Percentiles rank a stretch among this genome's conserved stretches.
phyloP scores from a whole-genome alignment of 345 rosid species.

The Draba incana region DNA sequence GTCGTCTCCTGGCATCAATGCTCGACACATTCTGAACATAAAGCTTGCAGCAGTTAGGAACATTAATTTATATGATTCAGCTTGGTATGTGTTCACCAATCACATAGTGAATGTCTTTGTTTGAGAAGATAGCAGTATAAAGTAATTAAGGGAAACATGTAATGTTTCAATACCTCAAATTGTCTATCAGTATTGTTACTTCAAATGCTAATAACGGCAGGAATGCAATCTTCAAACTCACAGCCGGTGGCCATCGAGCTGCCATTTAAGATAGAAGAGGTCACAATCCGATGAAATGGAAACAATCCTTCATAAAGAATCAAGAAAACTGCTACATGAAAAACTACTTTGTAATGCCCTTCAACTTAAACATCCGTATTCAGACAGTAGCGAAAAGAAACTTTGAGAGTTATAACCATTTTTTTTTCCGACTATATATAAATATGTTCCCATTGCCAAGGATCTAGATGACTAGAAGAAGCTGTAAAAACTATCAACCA shows the following conservation, averaged over 20 bases:
- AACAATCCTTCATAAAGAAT: constrained; percentile 2
- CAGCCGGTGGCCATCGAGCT: constrained; percentile 58
- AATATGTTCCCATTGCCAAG: not conserved
- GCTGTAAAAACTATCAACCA: not conserved
- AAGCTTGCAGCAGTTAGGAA: constrained; percentile 27
- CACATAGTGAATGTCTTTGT: constrained; percentile 14
- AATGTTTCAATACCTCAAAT: constrained; percentile 64
- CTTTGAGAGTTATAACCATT: not conserved
- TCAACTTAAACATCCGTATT: not conserved
- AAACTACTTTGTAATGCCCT: constrained; percentile 12
- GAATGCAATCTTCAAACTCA: constrained; percentile 87
- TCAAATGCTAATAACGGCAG: constrained; percentile 83
- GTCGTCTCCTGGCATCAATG: constrained; percentile 93
- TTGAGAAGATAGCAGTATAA: not conserved
- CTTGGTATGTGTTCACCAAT: constrained; percentile 16
- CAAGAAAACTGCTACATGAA: constrained; percentile 12
- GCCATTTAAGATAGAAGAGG: constrained; percentile 30
- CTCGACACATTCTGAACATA: constrained; percentile 86
- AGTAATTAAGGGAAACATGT: constrained; percentile 8
- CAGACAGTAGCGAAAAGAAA: constrained; percentile 21
- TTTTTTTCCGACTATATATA: not conserved
- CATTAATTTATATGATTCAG: not conserved
- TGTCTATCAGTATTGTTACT: constrained; percentile 74
- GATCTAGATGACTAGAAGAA: not conserved
- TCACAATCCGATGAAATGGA: constrained; percentile 18